Evolutionary conservation across 169 alveolate species (phyloP).

Genomic region (Eimeria acervulina): DNA sequence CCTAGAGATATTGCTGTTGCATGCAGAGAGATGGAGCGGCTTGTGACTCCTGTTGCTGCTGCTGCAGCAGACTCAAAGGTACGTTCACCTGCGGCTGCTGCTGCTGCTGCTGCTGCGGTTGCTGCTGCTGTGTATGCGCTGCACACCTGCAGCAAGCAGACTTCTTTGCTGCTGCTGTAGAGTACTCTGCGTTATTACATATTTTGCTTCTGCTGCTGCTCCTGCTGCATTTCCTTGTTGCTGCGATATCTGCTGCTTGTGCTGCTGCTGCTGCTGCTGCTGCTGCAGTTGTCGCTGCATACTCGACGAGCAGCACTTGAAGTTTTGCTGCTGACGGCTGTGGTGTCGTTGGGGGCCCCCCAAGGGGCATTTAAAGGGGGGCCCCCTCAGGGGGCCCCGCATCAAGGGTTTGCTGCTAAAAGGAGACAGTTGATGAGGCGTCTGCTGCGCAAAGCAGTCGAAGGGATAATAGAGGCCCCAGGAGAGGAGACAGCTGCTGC

Average conservation of each 20-base stretch:
- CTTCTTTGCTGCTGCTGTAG: neutral
- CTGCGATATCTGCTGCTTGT: too few relatives aligned
- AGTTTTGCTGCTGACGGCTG: constrained; percentile 17
- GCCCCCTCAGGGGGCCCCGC: too few relatives aligned
- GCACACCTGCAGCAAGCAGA: neutral
- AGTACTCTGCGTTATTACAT: neutral
- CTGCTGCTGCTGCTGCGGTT: neutral
- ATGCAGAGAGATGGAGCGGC: neutral
- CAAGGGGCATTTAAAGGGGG: too few relatives aligned
- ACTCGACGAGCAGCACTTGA: neutral
- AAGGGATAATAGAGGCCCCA: neutral
- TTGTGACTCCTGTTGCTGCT: neutral
- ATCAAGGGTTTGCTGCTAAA: neutral
- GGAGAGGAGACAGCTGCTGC: neutral
- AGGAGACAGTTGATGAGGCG: neutral
- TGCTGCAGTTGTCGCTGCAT: constrained; percentile 10
- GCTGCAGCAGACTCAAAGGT: constrained; percentile 42
- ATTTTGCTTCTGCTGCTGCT: neutral
- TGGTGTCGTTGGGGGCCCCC: neutral
- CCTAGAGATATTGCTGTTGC: neutral
- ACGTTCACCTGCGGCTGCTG: neutral
- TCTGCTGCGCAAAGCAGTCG: neutral
- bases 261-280: neutral
- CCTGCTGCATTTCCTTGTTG: neutral
- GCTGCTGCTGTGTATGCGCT: neutral